Conservation (phyloP, 2,329 filamentous ascomycete species). For the Ophiostoma australiae region DNA sequence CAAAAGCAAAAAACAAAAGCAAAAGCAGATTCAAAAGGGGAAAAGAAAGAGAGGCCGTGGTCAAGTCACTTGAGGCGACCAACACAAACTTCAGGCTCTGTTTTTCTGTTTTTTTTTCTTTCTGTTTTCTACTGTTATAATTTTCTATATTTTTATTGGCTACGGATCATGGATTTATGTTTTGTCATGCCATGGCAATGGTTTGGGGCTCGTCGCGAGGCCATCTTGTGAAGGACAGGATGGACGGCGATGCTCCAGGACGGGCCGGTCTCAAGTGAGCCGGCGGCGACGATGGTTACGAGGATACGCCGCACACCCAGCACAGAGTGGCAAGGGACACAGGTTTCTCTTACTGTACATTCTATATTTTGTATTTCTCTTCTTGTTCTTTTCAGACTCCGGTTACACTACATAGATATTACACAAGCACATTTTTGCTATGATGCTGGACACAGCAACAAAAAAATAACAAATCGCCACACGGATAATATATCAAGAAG, state of each 20-base stretch:
- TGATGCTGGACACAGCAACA: not conserved
- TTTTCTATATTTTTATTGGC: not conserved
- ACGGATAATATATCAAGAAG: not conserved
- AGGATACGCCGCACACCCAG: not conserved
- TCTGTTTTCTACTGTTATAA: not conserved
- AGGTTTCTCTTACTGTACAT: not conserved
- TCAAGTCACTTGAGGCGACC: not conserved
- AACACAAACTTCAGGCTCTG: not conserved
- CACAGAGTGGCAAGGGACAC: not conserved
- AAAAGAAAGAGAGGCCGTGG: not conserved
- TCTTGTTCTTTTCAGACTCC: not conserved
- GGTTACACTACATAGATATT: not conserved
- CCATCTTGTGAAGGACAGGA: not conserved
- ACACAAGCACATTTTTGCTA: not conserved
- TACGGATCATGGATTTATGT: not conserved
- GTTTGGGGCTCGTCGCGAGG: not conserved
- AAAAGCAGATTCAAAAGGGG: not conserved
- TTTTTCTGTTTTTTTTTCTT: not conserved
- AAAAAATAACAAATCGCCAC: constrained; percentile 9
- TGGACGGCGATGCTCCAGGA: not conserved
- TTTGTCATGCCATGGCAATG: not conserved
- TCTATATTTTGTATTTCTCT: not conserved
- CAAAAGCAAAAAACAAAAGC: constrained; percentile 9
- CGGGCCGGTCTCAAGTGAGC: not conserved
- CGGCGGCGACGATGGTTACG: not conserved